A percentile compares a stretch with the other conserved stretches of the same genome.
Evolutionary conservation across 2,329 filamentous ascomycete genomes (phyloP).

Genomic region (Talaromyces sp.): DNA sequence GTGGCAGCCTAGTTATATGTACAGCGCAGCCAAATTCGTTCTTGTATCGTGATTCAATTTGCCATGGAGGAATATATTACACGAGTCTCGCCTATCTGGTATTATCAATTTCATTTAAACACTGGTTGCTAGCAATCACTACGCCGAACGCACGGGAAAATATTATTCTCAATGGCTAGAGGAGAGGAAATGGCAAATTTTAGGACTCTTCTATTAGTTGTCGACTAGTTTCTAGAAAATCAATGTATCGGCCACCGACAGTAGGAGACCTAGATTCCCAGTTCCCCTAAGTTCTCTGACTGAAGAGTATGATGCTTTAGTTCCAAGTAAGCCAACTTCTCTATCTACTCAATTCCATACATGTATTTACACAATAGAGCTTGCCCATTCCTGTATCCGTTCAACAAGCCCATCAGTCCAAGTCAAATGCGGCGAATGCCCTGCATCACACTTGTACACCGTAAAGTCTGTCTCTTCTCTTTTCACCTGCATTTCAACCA

Average conservation of each 20-base stretch:
- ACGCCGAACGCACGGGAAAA: neutral
- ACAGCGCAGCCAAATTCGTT: neutral
- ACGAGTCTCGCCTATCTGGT: neutral
- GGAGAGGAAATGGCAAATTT: neutral
- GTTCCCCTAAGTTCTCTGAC: too few species aligned
- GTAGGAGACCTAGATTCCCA: too few species aligned
- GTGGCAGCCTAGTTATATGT: neutral
- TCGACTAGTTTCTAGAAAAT: too few species aligned
- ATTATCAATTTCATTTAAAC: neutral
- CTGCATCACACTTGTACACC: conserved; percentile 27
- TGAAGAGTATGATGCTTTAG: too few species aligned
- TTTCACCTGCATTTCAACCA: conserved; percentile 29
- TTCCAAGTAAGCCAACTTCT: neutral
- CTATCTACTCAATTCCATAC: neutral
- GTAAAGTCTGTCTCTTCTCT: conserved; percentile 12
- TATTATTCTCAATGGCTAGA: neutral
- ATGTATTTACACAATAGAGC: neutral
- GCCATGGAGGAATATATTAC: neutral
- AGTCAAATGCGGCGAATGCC: conserved; percentile 36
- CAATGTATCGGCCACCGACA: too few species aligned
- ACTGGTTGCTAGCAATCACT: neutral
- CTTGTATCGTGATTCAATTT: neutral
- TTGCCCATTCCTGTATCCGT: neutral
- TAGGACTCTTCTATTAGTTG: neutral
- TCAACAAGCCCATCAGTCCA: conserved; percentile 31